Percentiles rank a stretch among this genome's conserved stretches.
Conservation (phyloP, 345 rosid genomes). For the Erodium maritimum region DNA sequence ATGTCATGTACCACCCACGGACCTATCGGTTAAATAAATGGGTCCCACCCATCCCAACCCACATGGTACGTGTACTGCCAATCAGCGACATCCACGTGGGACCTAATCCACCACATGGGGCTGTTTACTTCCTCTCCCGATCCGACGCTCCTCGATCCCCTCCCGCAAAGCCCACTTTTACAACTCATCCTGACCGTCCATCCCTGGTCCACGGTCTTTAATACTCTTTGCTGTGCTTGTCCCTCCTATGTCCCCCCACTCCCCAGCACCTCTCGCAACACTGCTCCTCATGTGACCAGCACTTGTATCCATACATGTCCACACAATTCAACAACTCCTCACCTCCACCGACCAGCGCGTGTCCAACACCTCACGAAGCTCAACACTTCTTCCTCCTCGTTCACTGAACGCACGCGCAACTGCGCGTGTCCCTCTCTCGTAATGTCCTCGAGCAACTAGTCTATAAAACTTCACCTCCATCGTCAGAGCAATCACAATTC, state of each 20-base stretch:
- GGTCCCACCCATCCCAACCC: background rate
- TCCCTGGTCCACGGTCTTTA: conserved; percentile 23
- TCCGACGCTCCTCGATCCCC: conserved; percentile 19
- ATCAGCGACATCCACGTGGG: conserved; percentile 18
- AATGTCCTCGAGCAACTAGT: background rate
- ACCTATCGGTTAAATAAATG: background rate
- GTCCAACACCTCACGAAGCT: background rate
- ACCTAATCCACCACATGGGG: conserved; percentile 19
- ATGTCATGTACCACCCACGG: background rate
- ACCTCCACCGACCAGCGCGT: conserved; percentile 14
- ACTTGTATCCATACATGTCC: conserved; percentile 17
- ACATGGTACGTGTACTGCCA: background rate
- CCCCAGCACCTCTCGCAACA: conserved; percentile 16
- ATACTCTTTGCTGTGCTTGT: conserved; percentile 25
- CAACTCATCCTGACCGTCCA: conserved; percentile 18
- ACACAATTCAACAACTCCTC: background rate
- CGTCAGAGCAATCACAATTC: conserved; percentile 4
- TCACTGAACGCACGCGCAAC: conserved; percentile 9
- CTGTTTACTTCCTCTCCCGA: conserved; percentile 12
- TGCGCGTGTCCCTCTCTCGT: conserved; percentile 5
- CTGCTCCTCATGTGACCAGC: conserved; percentile 28
- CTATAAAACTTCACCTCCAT: conserved; percentile 22
- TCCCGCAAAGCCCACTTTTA: background rate
- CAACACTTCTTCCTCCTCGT: background rate
- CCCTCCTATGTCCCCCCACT: conserved; percentile 30